Evolutionary conservation across 345 rosid species (phyloP), one percentile per base, ranked within the genome.

Genomic region (Citrus reticulata): DNA sequence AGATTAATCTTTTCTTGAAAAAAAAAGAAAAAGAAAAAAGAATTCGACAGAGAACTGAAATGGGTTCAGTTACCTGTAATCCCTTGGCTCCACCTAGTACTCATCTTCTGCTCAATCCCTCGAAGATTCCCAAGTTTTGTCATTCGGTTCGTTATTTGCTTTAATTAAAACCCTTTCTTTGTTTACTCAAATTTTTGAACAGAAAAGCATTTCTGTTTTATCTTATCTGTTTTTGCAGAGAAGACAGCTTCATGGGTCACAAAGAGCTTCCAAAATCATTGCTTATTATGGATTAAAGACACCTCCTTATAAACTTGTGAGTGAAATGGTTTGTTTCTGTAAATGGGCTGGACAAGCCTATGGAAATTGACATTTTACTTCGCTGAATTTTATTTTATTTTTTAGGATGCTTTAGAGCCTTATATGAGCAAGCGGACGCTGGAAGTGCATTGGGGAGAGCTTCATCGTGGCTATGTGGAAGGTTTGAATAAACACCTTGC

Each of bases 371-470:
- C 24, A 54, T 6, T 67, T 34, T 25, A 51, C 29, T 8, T 30
- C 51, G 25, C 9, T 19, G 25, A 17, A 34, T 4, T n/a, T 49
- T 1, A 13, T 70, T 66, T 16, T 24, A 16, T 9, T 17, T 34
- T 67, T 32, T 78, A 95, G 99, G 96, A 93, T 86, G 96, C 95
- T 68, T 85, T 93, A 79, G 99, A 95, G 81, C 99, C 99, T 8
- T 89, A 91, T 70, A 89, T 95, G 97, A 91, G 98, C 74, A 79
- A 77, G 77, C 89, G 77, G 80, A 89, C 93, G 39, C 35, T 95
- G 81, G 97, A 91, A 88, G 78, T 81, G 67, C 99, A 92, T 61
- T 93, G 97, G 98, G 96, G 93, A 74, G 88, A 84, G 70, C 95
- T 87, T 76, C 96, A 93, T 70, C 83, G 89, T 63, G 81, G 82